Conservation (phyloP, 805 yeast genomes). For the Yamadazyma sp. region DNA sequence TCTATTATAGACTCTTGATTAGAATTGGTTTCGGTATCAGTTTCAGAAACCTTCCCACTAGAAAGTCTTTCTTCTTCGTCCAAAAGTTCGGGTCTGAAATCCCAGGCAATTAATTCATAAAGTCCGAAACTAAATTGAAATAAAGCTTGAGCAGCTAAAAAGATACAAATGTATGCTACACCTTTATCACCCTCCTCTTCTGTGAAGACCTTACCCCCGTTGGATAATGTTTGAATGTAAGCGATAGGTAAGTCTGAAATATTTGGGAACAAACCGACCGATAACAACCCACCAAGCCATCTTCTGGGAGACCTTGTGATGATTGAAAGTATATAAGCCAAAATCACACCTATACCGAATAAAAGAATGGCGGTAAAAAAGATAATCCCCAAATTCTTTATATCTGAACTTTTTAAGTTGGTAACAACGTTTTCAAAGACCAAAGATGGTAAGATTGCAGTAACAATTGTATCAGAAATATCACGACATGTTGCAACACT, state of each 20-base stretch:
- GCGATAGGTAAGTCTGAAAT: constrained; percentile 85
- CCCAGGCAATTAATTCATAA: constrained; percentile 65
- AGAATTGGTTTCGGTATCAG: neutral
- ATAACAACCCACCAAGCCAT: constrained; percentile 74
- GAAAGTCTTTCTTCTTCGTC: constrained; percentile 13
- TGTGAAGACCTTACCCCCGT: constrained; percentile 54
- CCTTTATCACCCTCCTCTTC: constrained; percentile 66
- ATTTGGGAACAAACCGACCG: constrained; percentile 76
- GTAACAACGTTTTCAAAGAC: constrained; percentile 70
- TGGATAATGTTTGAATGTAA: constrained; percentile 68
- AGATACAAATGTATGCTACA: constrained; percentile 79
- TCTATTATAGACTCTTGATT: neutral
- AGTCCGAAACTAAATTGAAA: constrained; percentile 75
- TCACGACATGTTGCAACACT: constrained; percentile 67
- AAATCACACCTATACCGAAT: constrained; percentile 47
- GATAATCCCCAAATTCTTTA: constrained; percentile 67
- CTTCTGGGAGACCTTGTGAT: constrained; percentile 60
- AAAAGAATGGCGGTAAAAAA: constrained; percentile 46
- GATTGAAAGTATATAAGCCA: constrained; percentile 42
- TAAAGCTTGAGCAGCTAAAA: constrained; percentile 64
- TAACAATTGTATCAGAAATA: constrained; percentile 64
- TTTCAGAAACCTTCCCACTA: neutral
- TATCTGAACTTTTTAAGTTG: constrained; percentile 64
- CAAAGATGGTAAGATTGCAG: constrained; percentile 70
- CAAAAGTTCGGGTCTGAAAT: constrained; percentile 47